Conservation (phyloP, 2,329 filamentous ascomycete genomes). For the Nothophaeocryptopus gaeumannii region DNA sequence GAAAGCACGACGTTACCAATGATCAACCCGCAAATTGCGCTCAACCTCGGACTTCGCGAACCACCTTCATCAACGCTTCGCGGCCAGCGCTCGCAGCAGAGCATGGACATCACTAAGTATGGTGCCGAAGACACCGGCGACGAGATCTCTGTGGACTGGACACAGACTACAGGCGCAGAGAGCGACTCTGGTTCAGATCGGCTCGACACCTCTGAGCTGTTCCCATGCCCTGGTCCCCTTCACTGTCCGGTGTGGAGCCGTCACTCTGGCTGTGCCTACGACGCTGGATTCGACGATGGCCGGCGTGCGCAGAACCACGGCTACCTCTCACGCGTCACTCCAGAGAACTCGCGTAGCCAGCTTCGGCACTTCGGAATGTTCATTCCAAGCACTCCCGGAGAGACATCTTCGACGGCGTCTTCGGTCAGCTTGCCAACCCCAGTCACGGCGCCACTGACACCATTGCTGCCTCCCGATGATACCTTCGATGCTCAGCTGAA, state of each 20-base stretch:
- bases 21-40: slow-evolving; percentile 36
- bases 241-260: slow-evolving; percentile 29
- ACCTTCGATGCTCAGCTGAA: slow-evolving; percentile 17
- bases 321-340: slow-evolving; percentile 21
- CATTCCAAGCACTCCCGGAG: slow-evolving; percentile 24
- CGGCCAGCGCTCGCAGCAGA: slow-evolving; percentile 10
- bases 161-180: slow-evolving; percentile 24
- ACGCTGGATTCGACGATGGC: slow-evolving; percentile 29
- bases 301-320: slow-evolving; percentile 30
- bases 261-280: slow-evolving; percentile 31
- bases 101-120: slow-evolving; percentile 30
- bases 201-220: slow-evolving; percentile 21
- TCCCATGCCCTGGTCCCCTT: slow-evolving; percentile 29
- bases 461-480: slow-evolving; percentile 15
- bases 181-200: slow-evolving; percentile 21
- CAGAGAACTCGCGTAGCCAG: slow-evolving; percentile 21
- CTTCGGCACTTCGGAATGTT: slow-evolving; percentile 18
- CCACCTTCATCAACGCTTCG: slow-evolving; percentile 2
- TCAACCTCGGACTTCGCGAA: slow-evolving; percentile 34
- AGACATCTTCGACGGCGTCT: slow-evolving; percentile 30
- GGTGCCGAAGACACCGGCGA: slow-evolving; percentile 22
- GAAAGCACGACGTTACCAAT: slow-evolving; percentile 36
- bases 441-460: slow-evolving; percentile 18
- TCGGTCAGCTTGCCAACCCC: slow-evolving; percentile 34
- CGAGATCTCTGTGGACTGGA: slow-evolving; percentile 29